phyloP scores from a whole-genome alignment of 192 early-diverging fungal genomes.

The Coemansia aciculifera region DNA sequence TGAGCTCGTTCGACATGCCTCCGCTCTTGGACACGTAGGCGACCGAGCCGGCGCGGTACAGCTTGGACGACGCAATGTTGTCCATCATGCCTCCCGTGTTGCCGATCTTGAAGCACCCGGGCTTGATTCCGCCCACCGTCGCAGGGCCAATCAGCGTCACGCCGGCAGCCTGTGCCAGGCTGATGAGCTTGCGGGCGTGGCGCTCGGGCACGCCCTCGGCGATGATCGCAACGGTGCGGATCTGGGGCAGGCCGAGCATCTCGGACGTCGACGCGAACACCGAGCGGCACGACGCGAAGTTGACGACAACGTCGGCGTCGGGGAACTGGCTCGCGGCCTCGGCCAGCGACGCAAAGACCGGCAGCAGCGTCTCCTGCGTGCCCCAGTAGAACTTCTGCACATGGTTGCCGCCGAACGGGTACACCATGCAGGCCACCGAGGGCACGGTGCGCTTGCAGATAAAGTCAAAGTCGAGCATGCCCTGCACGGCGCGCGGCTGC shows the following conservation, averaged over 20 bases:
- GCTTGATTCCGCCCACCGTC: constrained; percentile 99
- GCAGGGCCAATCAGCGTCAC: constrained; percentile 96
- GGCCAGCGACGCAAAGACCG: constrained; percentile 85
- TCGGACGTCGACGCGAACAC: constrained; percentile 92
- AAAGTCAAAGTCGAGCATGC: constrained; percentile 99
- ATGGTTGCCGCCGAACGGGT: constrained; percentile 98
- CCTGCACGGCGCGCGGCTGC: constrained; percentile 98
- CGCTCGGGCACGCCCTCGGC: constrained; percentile 99
- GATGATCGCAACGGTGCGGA: constrained; percentile 95
- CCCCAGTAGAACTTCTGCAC: constrained; percentile 99
- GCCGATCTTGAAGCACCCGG: constrained; percentile 99
- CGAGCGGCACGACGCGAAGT: constrained; percentile 97
- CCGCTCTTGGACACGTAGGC: constrained; percentile 99
- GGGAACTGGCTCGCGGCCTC: constrained; percentile 85
- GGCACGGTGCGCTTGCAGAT: constrained; percentile 93
- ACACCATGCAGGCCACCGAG: constrained; percentile 98
- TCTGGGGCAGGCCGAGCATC: constrained; percentile 78
- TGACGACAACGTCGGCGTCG: constrained; percentile 92
- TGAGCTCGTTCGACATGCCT: constrained; percentile 99
- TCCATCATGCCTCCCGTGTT: constrained; percentile 99
- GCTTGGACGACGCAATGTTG: constrained; percentile 96
- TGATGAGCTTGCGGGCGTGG: constrained; percentile 88
- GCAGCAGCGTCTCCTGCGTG: constrained; percentile 93
- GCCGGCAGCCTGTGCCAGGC: constrained; percentile 72
- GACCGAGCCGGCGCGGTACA: constrained; percentile 95